Percentiles rank a stretch among this genome's conserved stretches.
phyloP scores from a whole-genome alignment of 805 yeast species.

The Lipomyces spencermartinsiae region DNA sequence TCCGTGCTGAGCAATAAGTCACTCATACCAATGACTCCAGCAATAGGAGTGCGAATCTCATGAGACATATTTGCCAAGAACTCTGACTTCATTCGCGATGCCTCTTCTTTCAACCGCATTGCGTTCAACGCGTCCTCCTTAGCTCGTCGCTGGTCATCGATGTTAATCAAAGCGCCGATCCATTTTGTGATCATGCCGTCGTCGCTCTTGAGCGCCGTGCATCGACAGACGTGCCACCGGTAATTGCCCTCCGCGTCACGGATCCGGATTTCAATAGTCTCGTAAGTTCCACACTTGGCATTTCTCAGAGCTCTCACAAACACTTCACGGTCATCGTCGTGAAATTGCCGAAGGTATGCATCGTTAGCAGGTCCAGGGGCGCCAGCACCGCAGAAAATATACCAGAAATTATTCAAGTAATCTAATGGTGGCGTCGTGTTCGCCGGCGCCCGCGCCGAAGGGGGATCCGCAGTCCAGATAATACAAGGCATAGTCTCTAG shows the following conservation, averaged over 20 bases:
- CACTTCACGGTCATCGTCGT: conserved; percentile 32
- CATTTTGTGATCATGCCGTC: conserved; percentile 35
- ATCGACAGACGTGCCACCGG: conserved; percentile 38
- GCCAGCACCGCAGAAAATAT: conserved; percentile 33
- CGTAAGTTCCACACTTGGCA: conserved; percentile 23
- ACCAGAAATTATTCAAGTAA: conserved; percentile 37
- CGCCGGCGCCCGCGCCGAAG: not conserved
- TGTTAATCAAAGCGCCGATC: conserved; percentile 38
- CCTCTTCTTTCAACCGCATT: conserved; percentile 36
- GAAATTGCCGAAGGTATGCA: conserved; percentile 33
- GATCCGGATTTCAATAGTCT: conserved; percentile 34
- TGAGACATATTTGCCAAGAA: conserved; percentile 63
- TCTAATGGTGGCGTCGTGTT: conserved; percentile 24
- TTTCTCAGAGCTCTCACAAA: conserved; percentile 23
- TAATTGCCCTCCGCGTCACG: conserved; percentile 30
- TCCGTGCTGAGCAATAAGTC: conserved; percentile 58
- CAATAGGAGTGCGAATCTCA: conserved; percentile 63
- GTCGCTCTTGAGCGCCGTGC: conserved; percentile 31
- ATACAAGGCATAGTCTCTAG: conserved; percentile 40
- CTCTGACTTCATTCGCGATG: conserved; percentile 52
- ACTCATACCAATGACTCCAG: conserved; percentile 57
- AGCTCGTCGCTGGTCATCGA: conserved; percentile 40
- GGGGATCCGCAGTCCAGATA: conserved; percentile 37
- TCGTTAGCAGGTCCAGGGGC: conserved; percentile 33
- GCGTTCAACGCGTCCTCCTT: conserved; percentile 38